Base-by-base conservation (phyloP, 306 rosid genomes). In the Rosa rugosa region DNA sequence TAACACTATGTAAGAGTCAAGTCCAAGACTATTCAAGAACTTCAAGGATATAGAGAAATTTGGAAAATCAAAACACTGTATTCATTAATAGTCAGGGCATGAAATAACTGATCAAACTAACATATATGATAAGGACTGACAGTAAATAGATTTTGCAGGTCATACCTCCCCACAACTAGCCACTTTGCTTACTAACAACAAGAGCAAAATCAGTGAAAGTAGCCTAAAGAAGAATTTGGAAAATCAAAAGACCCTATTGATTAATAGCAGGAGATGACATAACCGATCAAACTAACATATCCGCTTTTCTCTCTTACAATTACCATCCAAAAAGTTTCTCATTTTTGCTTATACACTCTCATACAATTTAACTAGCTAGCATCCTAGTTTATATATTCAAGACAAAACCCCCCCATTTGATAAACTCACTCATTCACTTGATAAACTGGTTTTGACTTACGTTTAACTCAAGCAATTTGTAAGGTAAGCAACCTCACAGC, bases 1-100 rank as follows among this genome's bases (percentile, higher is more conserved):
- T 63, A 80, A 75, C 44, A 65, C 70, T 68, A 63, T 11, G 18
- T 41, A 51, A 62, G 49, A 31, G 20, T 59, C 71, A 83, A 73
- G 38, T 60, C 62, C 78, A 72, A 69, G 72, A 22, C 40, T 20
- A 16, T 70, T 60, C n/a, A 12, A 23, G 46, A 41, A 53, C 46
- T 54, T 23, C 59, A 54, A 65, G 64, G 42, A 65, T 5, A 53
- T 36, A 27, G 49, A 25, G 2, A 54, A 56, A 54, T n/a, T 20
- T 5, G 20, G 64, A n/a, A 67, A 45, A 71, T 7, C 47, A 41
- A 46, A 59, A 50, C 57, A 80, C 40, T 40, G 56, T 8, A 49
- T 51, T 8, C 11, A 73, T 23, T 18, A 80, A 23, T 50, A 25
- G 25, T 9, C 6, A 18, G 50, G 46, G 38, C 25, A 49, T 14